Percentiles rank a stretch among this genome's conserved stretches.
Evolutionary conservation across 208 protist species (phyloP).

Genomic region (Leishmania amazonensis): DNA sequence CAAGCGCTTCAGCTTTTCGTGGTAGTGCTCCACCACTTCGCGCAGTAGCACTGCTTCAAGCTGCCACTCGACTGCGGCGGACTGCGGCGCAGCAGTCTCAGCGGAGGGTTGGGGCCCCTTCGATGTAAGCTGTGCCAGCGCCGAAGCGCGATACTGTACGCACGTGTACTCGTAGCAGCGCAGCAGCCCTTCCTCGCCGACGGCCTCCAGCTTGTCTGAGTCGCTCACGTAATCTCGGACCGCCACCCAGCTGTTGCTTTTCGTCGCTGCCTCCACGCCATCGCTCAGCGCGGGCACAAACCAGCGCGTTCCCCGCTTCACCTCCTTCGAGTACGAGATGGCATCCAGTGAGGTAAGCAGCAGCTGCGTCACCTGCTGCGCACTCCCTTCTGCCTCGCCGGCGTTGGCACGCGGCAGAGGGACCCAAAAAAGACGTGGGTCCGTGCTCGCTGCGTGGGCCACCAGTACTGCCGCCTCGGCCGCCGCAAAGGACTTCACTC

Average conservation of each 20-base stretch:
- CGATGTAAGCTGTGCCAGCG: background rate
- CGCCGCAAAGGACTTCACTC: conserved; percentile 41
- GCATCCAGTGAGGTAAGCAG: conserved; percentile 44
- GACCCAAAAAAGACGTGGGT: background rate
- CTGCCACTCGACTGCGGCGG: background rate
- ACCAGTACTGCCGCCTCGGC: conserved; percentile 21
- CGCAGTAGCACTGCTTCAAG: conserved; percentile 44
- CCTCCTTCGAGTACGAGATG: conserved; percentile 87
- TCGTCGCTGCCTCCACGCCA: background rate
- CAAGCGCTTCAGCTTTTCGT: conserved; percentile 72
- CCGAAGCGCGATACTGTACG: conserved; percentile 10
- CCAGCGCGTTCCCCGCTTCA: conserved; percentile 67
- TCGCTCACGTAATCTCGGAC: conserved; percentile 85
- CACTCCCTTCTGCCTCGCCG: background rate
- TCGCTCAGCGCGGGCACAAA: conserved; percentile 50
- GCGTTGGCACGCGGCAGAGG: conserved; percentile 11
- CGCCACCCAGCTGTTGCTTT: conserved; percentile 41
- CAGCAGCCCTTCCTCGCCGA: conserved; percentile 65
- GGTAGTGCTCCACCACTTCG: conserved; percentile 65
- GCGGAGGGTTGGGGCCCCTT: background rate
- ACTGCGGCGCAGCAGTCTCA: background rate
- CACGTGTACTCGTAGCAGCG: conserved; percentile 80
- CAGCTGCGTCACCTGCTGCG: conserved; percentile 1
- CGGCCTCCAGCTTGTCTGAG: conserved; percentile 85
- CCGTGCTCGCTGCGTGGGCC: background rate